Evolutionary conservation across 805 yeast genomes (phyloP), one percentile per base, ranked within the genome.

Genomic region (Pichia paraexigua): DNA sequence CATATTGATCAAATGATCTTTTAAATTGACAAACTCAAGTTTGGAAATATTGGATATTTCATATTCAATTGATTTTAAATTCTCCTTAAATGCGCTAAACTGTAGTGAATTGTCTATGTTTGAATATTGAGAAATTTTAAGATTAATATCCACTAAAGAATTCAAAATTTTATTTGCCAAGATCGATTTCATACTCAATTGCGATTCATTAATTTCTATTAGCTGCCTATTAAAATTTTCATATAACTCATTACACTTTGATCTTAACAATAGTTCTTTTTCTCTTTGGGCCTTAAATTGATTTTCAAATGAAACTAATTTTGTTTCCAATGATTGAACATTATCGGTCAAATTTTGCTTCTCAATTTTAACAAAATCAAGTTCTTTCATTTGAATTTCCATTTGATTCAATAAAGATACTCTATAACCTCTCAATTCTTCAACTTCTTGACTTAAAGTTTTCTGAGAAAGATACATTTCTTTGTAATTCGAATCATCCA

Each of bases 401-500:
- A 55, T 30, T 27, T 55, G 57, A 40, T 48, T 53, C n/a, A 55
- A 21, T 25, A 77, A 54, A 8, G 69, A 63, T 22, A 72, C 75
- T n/a, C 69, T 70, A 10, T 65, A 66, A 46, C 80, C 62, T 49
- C 69, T 65, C 20, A 68, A 62, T 58, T 80, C 85, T 40, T 72
- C 73, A 11, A 76, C 66, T 56, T 79, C 81, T 1, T 75, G 75
- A 43, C 74, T 76, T 46, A 71, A 69, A 53, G 73, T 77, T 52
- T 77, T 80, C 18, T 75, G 63, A 48, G 77, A 78, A 49, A 67
- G 68, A 58, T 75, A 73, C 32, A 79, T 50, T 44, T 76, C 77
- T 47, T 75, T 76, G 58, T 83, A 83, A 61, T 82, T 82, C 17
- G 69, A 73, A 30, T 78, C 78, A 58, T 81, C 80, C 75, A 87